These are phyloP conservation scores for Elaeagnus macrophylla DNA, from an alignment of 306 rosid genomes.

Conservation along the genomic window DNA sequence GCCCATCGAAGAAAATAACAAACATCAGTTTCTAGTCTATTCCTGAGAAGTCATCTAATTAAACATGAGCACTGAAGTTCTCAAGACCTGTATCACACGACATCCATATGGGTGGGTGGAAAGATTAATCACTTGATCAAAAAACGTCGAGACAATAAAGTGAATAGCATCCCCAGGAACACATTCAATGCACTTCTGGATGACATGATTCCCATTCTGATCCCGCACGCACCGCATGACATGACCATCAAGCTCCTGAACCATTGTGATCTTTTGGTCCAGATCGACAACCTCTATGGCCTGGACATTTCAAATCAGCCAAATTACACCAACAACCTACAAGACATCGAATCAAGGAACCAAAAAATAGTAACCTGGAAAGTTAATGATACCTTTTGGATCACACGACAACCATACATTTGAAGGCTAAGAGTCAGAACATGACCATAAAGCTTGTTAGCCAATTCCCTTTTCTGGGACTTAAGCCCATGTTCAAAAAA, in stretches of 20 bases:
- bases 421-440: constrained; percentile 91
- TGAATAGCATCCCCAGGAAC: constrained; percentile 74
- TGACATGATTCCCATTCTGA: constrained; percentile 96
- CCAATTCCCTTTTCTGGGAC: constrained; percentile 79
- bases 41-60: neutral
- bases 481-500: constrained; percentile 94
- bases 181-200: constrained; percentile 93
- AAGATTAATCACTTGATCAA: constrained; percentile 78
- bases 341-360: neutral
- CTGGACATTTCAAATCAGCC: constrained; percentile 21
- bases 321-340: no score
- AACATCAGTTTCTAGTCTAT: constrained; percentile 3
- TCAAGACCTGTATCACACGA: constrained; percentile 76
- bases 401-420: constrained; percentile 97
- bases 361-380: constrained; percentile 3
- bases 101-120: constrained; percentile 98
- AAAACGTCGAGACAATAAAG: constrained; percentile 80
- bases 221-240: constrained; percentile 95
- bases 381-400: constrained; percentile 66
- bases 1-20: constrained; percentile 16
- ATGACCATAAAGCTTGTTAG: constrained; percentile 74
- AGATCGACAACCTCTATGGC: constrained; percentile 98
- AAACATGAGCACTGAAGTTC: neutral
- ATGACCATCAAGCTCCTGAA: constrained; percentile 78
- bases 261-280: constrained; percentile 87